phyloP scores from a whole-genome alignment of 257 asterid genomes.

The Cordia subcordata region DNA sequence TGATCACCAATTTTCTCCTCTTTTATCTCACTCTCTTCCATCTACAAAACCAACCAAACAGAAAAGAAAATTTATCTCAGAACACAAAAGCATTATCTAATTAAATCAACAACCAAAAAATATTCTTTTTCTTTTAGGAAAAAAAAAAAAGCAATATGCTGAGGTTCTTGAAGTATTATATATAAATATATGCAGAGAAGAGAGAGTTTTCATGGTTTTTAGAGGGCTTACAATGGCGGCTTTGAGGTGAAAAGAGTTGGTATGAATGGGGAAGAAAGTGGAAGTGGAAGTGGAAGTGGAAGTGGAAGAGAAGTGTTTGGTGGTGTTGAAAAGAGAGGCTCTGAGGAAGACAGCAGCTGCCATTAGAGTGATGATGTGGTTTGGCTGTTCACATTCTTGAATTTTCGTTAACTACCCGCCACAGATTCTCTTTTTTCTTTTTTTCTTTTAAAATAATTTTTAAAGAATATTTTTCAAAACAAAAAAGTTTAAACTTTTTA shows the following conservation, averaged over 20 bases:
- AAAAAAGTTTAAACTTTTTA: no score
- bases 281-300: no score
- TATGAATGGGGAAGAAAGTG: constrained; percentile 14
- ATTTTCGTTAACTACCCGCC: constrained; percentile 12
- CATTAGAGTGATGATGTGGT: constrained; percentile 16
- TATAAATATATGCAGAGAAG: background rate
- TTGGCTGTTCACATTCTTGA: constrained; percentile 24
- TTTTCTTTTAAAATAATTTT: no score
- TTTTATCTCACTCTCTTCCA: constrained; percentile 57
- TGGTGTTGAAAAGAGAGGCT: constrained; percentile 23
- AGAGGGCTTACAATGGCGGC: constrained; percentile 33
- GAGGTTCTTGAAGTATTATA: background rate
- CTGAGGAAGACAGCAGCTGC: constrained; percentile 37
- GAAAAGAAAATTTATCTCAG: constrained; percentile 2
- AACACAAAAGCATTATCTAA: background rate
- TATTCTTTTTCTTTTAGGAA: no score
- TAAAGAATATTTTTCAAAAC: no score
- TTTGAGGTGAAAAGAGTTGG: constrained; percentile 33
- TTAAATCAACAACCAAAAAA: background rate
- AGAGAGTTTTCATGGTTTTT: background rate
- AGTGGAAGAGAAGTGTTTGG: constrained; percentile 24
- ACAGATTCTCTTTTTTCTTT: no score
- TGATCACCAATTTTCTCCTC: constrained; percentile 39
- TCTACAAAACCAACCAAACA: constrained; percentile 37
- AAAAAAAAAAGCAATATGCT: background rate